Evolutionary conservation across 2,329 filamentous ascomycete genomes (phyloP), one percentile per base, ranked within the genome.

Genomic region (Coleophoma eucalyptorum): DNA sequence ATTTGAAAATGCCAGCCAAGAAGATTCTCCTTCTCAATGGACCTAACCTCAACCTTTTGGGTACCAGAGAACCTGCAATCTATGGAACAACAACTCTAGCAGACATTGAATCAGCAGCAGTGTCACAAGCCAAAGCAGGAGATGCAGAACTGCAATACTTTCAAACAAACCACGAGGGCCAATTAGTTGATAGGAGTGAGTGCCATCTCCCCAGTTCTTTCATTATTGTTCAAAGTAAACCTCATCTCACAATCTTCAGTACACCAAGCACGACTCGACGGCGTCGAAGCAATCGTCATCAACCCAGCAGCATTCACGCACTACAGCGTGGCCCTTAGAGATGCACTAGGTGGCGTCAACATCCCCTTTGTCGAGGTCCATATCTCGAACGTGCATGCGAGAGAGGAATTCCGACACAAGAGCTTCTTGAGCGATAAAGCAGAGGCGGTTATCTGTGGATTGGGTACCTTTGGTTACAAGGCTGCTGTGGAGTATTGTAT

Each of bases 41-140:
- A n/a, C 87, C 87, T 32, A 92, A 92, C 67, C 84, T 92, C 60
- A 91, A 91, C 70, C 83, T 92, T 46, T 79, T 92, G 31, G 88
- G 88, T 34, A 86, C 81, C 12, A 78, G 89, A 19, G 87, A 93
- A 66, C 87, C 88, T 15, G 72, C 82, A 26, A 78, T 90, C 61
- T 91, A 92, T 71, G 88, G 88, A 63, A 75, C 73, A 54, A 83
- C 82, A 1, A 90, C 87, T 0, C 81, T 92, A 12, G 46, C 72
- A 18, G 80, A 89, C 57, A 77, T 92, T 15, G 74, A 43, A 67
- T 40, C 50, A 5, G 47, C 51, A 10, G 53, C 55, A n/a, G 46
- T 53, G 11, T 49, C 58, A 1, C 60, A 60, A 54, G 54, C 58
- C 20, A 37, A 52, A 13, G 49, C 55, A 3, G 37, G 49, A 1